A percentile compares a stretch with the other conserved stretches of the same genome.
phyloP scores from a whole-genome alignment of 768 basidiomycete species.

The Boletus rufocinnamomeus region DNA sequence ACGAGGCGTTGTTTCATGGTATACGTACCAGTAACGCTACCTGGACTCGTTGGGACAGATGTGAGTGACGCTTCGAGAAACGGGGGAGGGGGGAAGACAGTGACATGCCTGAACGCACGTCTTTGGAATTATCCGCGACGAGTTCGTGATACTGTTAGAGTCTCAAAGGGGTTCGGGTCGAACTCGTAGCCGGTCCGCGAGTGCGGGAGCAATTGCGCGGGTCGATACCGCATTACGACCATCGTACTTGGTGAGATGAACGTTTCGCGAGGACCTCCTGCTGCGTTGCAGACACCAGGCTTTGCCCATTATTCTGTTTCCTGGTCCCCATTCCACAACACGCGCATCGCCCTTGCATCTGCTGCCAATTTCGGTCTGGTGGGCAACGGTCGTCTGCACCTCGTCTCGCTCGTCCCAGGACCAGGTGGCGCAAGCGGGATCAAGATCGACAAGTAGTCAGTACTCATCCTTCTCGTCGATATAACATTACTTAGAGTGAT shows the following conservation, averaged over 20 bases:
- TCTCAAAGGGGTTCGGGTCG: not conserved
- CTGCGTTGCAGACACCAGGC: slow-evolving; percentile 68
- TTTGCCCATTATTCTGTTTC: slow-evolving; percentile 81
- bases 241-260: slow-evolving; percentile 33
- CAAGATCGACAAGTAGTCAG: slow-evolving; percentile 70
- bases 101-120: slow-evolving; percentile 63
- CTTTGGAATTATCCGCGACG: slow-evolving; percentile 67
- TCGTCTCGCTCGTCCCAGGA: slow-evolving; percentile 54
- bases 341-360: slow-evolving; percentile 75
- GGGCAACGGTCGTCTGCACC: slow-evolving; percentile 88
- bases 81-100: not conserved
- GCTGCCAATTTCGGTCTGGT: slow-evolving; percentile 94
- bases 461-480: slow-evolving; percentile 14
- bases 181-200: not conserved
- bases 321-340: slow-evolving; percentile 85
- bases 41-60: slow-evolving; percentile 38
- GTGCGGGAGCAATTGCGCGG: slow-evolving; percentile 1
- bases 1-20: not conserved
- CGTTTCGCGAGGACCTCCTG: slow-evolving; percentile 41
- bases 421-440: slow-evolving; percentile 47
- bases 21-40: slow-evolving; percentile 77
- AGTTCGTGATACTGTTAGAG: slow-evolving; percentile 71
- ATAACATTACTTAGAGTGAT: slow-evolving; percentile 11
- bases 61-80: slow-evolving; percentile 10
- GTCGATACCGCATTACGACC: not conserved